Evolutionary conservation across 805 yeast genomes (phyloP), one percentile per base, ranked within the genome.

Genomic region (Myxozyma melibiosi): DNA sequence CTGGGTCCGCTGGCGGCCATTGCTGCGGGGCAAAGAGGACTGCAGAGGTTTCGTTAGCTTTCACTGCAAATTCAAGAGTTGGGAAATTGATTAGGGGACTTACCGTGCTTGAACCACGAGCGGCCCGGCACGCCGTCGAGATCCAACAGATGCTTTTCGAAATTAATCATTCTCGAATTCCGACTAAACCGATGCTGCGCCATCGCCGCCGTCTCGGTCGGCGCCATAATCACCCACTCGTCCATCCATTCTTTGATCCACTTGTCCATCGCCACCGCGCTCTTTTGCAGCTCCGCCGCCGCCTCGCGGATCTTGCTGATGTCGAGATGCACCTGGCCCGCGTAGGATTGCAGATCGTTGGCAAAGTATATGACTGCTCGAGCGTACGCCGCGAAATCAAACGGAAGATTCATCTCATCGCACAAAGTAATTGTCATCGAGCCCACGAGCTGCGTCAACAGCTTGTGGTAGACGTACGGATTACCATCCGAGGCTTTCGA

Each of bases 11-110:
- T 0, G 90, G 89, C 4, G 83, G 80, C 66, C 78, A 73, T 49
- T 78, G 67, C 46, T 87, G 83, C 5, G 87, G 85, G 0, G 96
- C 97, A 69, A 82, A 82, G 3, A 61, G 37, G 16, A 42, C 60
- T 51, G 38, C 6, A 47, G n/a, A 33, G 37, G 4, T 30, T 25
- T 51, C 16, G 38, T 43, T 37, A 30, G 34, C 14, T 4, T 18
- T 31, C 40, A n/a, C n/a, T n/a, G n/a, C n/a, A n/a, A n/a, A n/a
- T n/a, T n/a, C n/a, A n/a, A n/a, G n/a, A n/a, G n/a, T n/a, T n/a
- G n/a, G n/a, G n/a, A n/a, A n/a, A n/a, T n/a, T n/a, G n/a, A n/a
- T n/a, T n/a, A n/a, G 84, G 80, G 67, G 71, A 83, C 30, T 80
- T 73, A 47, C 77, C 70, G 66, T 83, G 86, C 69, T 78, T 81